Evolutionary conservation across 495 filamentous ascomycete genomes (phyloP).

Genomic region (Aspergillus cristatus): DNA sequence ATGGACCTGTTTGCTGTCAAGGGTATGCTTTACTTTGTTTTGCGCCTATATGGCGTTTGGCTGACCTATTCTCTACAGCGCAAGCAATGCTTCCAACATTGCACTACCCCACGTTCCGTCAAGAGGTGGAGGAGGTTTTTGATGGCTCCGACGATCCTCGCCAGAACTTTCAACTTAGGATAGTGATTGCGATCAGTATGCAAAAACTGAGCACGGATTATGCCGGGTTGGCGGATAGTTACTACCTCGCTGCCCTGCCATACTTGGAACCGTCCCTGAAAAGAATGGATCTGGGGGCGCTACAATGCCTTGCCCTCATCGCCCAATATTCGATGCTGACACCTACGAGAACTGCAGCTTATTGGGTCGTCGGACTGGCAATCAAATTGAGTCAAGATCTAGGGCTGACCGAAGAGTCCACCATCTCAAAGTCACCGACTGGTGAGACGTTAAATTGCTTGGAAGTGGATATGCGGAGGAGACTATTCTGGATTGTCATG

Average conservation of each 20-base stretch:
- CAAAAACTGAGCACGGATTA: constrained; percentile 76
- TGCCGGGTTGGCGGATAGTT: constrained; percentile 80
- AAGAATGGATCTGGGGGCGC: constrained; percentile 71
- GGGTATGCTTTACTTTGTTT: constrained; percentile 41
- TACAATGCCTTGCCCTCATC: constrained; percentile 85
- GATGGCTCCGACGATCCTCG: constrained; percentile 64
- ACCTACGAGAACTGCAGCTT: constrained; percentile 79
- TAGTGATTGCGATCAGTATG: constrained; percentile 87
- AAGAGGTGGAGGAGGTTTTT: constrained; percentile 72
- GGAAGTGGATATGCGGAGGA: constrained; percentile 78
- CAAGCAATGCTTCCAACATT: constrained; percentile 78
- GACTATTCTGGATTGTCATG: constrained; percentile 75
- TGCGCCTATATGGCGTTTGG: constrained; percentile 1
- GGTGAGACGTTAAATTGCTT: constrained; percentile 47
- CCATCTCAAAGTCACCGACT: constrained; percentile 50
- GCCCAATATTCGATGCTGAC: constrained; percentile 88
- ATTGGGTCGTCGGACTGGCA: constrained; percentile 82
- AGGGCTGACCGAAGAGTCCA: constrained; percentile 76
- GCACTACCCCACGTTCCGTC: constrained; percentile 70
- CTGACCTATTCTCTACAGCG: constrained; percentile 44
- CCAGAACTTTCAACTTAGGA: constrained; percentile 74
- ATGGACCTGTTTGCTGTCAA: constrained; percentile 73
- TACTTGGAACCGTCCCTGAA: constrained; percentile 69
- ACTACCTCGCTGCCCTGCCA: constrained; percentile 78
- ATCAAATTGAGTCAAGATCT: constrained; percentile 79